Evolutionary conservation across 495 filamentous ascomycete species (phyloP).

Genomic region (Aspergillus asperescens): DNA sequence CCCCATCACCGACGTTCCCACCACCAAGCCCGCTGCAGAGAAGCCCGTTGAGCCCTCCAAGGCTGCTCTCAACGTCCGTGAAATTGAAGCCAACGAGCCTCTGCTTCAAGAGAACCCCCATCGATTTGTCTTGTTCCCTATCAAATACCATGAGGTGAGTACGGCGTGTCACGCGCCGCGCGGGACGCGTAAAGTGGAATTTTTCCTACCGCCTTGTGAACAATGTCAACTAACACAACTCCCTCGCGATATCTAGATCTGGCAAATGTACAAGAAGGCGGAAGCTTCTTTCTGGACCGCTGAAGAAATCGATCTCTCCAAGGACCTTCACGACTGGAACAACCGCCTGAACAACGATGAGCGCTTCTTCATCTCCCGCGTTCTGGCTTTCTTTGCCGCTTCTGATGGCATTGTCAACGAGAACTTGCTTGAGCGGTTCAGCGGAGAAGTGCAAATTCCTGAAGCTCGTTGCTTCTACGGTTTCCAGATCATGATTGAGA

Average conservation of each 20-base stretch:
- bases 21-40: conserved; percentile 45
- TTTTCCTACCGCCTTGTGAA: conserved; percentile 21
- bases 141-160: conserved; percentile 98
- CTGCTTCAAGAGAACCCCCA: conserved; percentile 93
- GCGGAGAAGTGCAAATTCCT: conserved; percentile 91
- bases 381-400: conserved; percentile 99
- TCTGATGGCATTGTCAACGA: conserved; percentile 99
- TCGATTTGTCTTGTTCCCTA: conserved; percentile 96
- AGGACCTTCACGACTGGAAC: conserved; percentile 99
- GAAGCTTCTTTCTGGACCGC: conserved; percentile 99
- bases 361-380: conserved; percentile 96
- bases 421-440: conserved; percentile 98
- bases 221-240: conserved; percentile 10
- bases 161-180: conserved; percentile 50
- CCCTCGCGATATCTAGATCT: conserved; percentile 59
- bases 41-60: conserved; percentile 42
- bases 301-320: conserved; percentile 97
- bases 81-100: conserved; percentile 76
- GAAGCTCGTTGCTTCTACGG: conserved; percentile 99
- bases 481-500: conserved; percentile 99
- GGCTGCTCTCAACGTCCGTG: conserved; percentile 52
- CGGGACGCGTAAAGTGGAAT: conserved; percentile 65
- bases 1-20: conserved; percentile 43
- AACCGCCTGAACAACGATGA: conserved; percentile 95
- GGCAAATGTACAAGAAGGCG: conserved; percentile 99